These are phyloP conservation scores for Alternaria postmessia DNA, from an alignment of 2,329 filamentous ascomycete species.

Conservation along the genomic window DNA sequence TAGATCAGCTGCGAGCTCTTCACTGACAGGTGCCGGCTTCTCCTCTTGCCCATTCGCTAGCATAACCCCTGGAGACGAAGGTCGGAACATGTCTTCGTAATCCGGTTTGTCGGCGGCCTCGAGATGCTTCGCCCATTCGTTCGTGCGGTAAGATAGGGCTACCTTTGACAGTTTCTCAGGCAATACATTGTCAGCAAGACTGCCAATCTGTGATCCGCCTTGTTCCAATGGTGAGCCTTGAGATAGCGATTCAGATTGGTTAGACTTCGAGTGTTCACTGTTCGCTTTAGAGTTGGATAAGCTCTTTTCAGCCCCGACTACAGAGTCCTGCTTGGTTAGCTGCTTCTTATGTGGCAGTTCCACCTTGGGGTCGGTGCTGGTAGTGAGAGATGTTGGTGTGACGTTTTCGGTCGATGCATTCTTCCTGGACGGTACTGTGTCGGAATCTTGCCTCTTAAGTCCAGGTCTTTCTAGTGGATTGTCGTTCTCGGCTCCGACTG, in stretches of 20 bases:
- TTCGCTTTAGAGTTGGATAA: conserved; percentile 27
- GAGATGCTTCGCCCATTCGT: conserved; percentile 95
- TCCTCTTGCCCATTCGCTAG: conserved; percentile 57
- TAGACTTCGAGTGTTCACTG: conserved; percentile 50
- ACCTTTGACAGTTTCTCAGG: conserved; percentile 78
- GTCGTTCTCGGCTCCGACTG: conserved; percentile 27
- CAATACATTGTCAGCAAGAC: conserved; percentile 61
- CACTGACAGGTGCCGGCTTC: conserved; percentile 59
- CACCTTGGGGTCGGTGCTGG: conserved; percentile 46
- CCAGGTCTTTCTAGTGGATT: not conserved
- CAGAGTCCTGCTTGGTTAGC: conserved; percentile 18
- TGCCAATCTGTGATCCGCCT: conserved; percentile 55
- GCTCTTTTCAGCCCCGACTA: conserved; percentile 30
- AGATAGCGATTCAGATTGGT: conserved; percentile 45
- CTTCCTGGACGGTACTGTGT: not conserved
- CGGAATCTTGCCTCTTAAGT: not conserved
- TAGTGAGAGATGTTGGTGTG: conserved; percentile 26
- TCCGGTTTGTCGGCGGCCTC: conserved; percentile 77
- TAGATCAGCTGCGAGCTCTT: conserved; percentile 36
- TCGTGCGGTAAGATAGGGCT: conserved; percentile 84
- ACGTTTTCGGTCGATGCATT: not conserved
- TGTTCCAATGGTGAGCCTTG: conserved; percentile 36
- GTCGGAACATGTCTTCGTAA: conserved; percentile 66
- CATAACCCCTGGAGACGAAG: conserved; percentile 53
- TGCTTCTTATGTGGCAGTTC: conserved; percentile 18